Base-by-base conservation (phyloP, 228 moss, liverwort and hornwort genomes). In the Sphagnum fallax region DNA sequence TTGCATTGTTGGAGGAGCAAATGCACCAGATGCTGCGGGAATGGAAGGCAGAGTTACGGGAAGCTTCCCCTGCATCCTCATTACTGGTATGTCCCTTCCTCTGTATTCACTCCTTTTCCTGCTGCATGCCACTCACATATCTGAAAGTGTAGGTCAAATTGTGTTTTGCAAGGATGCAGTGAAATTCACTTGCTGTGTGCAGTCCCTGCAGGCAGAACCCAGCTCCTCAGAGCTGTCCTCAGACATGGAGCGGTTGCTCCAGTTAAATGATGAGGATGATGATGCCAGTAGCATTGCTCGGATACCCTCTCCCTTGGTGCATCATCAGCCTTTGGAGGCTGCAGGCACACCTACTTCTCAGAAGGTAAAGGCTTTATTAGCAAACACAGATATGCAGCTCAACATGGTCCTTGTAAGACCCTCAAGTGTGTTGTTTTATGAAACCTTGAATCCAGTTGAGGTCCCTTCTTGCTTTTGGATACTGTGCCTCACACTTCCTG, bases 1-100 rank as follows among this genome's bases (percentile, higher is more conserved):
- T 86, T 49, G 69, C 86, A 64, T 69, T 86, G 0, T 50, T 80
- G 62, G 86, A 86, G 69, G 86, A 86, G 75, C 86, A 86, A 67
- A 86, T 86, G 86, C 86, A 86, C 73, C 86, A 86, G 80, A 80
- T 80, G 82, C 69, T 86, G 71, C 73, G 80, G 66, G 86, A 86
- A 77, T 86, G 86, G 86, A 86, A 82, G 52, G 86, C 73, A 15
- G 86, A 86, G 75, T 79, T 86, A 0, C 75, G 86, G 52, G 86
- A 86, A 62, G 69, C 77, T 2, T 82, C 82, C 7, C 86, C 86
- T 48, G 68, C 82, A 47, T 80, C 80, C 49, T 82, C 86, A 73
- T 86, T 82, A 69, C 76, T 82, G 86, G 86, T 86, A 32, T 32
- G 32, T 32, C 32, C 32, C 32, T 32, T 32, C 32, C 32, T 32